Evolutionary conservation across 345 rosid genomes (phyloP).

Genomic region (Hibiscus mutabilis): DNA sequence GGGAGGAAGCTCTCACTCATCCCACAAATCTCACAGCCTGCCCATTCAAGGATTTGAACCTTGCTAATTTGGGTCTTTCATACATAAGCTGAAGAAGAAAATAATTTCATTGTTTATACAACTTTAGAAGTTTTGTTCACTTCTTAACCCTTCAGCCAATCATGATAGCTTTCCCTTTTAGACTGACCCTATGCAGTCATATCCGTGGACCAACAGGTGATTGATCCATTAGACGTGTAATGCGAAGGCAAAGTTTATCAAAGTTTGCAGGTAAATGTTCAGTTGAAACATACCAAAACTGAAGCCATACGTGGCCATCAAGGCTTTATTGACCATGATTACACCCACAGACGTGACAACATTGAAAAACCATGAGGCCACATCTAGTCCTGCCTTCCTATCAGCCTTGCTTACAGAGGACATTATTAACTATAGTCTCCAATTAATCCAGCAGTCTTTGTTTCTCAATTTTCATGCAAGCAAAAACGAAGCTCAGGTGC

Average conservation of each 20-base stretch:
- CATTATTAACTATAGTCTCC: constrained; percentile 32
- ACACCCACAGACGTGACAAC: constrained; percentile 97
- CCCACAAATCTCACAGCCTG: neutral
- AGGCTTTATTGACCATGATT: constrained; percentile 24
- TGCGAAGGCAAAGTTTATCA: neutral
- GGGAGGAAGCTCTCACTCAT: neutral
- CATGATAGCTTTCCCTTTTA: too few relatives aligned
- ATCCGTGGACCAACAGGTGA: neutral
- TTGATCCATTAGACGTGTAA: neutral
- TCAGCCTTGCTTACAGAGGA: constrained; percentile 61
- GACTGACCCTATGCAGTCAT: neutral
- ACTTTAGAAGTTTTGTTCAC: neutral
- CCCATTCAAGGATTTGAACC: neutral
- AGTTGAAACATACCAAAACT: constrained; percentile 56
- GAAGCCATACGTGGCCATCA: constrained; percentile 17
- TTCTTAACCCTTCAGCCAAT: too few relatives aligned
- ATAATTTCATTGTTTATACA: neutral
- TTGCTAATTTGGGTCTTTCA: neutral
- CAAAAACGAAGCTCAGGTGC: neutral
- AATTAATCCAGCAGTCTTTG: constrained; percentile 13
- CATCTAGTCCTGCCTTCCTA: constrained; percentile 67
- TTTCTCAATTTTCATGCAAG: neutral
- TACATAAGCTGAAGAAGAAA: neutral
- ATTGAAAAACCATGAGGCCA: constrained; percentile 93
- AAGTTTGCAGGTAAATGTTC: neutral